These are phyloP conservation scores for Aquilaria agallochum DNA, from an alignment of 441 rosid genomes.

Conservation along the genomic window DNA sequence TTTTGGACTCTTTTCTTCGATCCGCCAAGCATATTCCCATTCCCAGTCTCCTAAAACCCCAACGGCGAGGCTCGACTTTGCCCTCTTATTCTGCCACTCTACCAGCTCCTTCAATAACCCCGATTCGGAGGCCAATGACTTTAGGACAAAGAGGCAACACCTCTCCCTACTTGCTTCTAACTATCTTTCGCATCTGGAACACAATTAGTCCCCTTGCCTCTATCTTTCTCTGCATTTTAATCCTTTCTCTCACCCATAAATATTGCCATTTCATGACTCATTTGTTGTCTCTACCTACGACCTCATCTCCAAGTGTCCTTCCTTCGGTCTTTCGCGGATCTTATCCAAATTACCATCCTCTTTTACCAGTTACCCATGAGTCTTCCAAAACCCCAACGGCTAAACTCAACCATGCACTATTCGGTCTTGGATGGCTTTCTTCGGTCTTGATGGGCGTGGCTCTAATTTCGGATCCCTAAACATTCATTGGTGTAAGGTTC, in stretches of 20 bases:
- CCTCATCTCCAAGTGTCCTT: slow-evolving; percentile 27
- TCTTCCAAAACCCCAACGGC: too few species aligned
- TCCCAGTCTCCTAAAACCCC: slow-evolving; percentile 39
- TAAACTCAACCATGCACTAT: too few species aligned
- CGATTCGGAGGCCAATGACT: slow-evolving; percentile 45
- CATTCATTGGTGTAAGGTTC: slow-evolving; percentile 96
- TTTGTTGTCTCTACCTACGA: slow-evolving; percentile 73
- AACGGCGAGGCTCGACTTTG: slow-evolving; percentile 54
- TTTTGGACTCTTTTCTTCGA: background rate
- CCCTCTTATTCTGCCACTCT: slow-evolving; percentile 59
- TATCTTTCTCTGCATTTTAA: slow-evolving; percentile 39
- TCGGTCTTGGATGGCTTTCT: slow-evolving; percentile 49
- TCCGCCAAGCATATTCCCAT: slow-evolving; percentile 15
- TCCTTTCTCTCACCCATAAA: slow-evolving; percentile 42
- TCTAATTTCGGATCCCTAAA: slow-evolving; percentile 90
- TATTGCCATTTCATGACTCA: slow-evolving; percentile 40
- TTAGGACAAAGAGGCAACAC: slow-evolving; percentile 73
- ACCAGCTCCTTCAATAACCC: slow-evolving; percentile 35
- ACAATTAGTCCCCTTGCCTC: slow-evolving; percentile 45
- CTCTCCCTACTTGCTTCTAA: slow-evolving; percentile 51
- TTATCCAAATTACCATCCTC: too few species aligned
- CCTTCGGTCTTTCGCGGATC: too few species aligned
- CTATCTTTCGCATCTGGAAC: slow-evolving; percentile 48
- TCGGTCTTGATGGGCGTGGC: slow-evolving; percentile 72
- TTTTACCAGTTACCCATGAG: too few species aligned